A percentile compares a stretch with the other conserved stretches of the same genome.
These are phyloP conservation scores for Hirsutella thompsonii DNA, from an alignment of 2,329 filamentous ascomycete genomes.

Conservation along the genomic window DNA sequence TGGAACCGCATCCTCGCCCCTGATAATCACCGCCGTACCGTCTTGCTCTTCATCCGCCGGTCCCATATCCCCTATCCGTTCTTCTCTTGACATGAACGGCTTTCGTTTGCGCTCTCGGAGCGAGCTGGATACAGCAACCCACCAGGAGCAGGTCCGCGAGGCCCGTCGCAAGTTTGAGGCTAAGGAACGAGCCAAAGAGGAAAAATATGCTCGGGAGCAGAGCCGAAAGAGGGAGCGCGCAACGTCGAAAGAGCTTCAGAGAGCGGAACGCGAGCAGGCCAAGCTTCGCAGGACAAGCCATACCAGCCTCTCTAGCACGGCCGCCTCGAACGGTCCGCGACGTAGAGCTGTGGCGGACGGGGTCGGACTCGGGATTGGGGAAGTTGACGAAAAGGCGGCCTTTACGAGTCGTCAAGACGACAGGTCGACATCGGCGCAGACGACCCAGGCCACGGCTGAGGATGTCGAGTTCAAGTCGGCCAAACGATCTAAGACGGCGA, in stretches of 20 bases:
- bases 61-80: constrained; percentile 39
- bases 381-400: constrained; percentile 29
- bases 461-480: constrained; percentile 30
- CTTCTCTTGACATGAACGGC: constrained; percentile 41
- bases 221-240: constrained; percentile 44
- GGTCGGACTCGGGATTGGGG: constrained; percentile 4
- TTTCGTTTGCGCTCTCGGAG: constrained; percentile 49
- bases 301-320: constrained; percentile 19
- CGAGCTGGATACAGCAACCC: constrained; percentile 41
- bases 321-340: constrained; percentile 17
- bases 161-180: constrained; percentile 51
- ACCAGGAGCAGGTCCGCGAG: constrained; percentile 44
- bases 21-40: constrained; percentile 5
- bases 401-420: constrained; percentile 23
- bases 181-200: constrained; percentile 47
- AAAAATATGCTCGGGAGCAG: constrained; percentile 48
- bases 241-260: constrained; percentile 41
- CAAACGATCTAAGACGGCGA: constrained; percentile 33
- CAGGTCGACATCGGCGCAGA: constrained; percentile 19
- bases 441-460: constrained; percentile 19
- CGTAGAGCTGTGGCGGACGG: constrained; percentile 7
- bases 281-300: constrained; percentile 25
- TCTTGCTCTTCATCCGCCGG: constrained; percentile 17
- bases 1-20: constrained; percentile 11
- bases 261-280: constrained; percentile 33